Conservation (phyloP, 306 rosid genomes). For the Luffa aegyptiaca region DNA sequence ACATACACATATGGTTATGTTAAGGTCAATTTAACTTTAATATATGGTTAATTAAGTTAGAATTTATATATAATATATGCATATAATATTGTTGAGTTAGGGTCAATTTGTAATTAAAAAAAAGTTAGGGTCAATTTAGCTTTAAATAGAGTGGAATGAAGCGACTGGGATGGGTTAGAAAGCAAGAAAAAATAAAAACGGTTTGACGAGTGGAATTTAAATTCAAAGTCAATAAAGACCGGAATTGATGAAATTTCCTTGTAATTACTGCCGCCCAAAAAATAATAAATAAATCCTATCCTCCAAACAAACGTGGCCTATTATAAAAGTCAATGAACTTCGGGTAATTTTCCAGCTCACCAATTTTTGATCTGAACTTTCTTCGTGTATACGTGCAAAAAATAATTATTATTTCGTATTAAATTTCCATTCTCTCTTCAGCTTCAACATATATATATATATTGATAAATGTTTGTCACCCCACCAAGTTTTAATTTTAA, state of each 20-base stretch:
- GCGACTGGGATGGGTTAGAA: background rate
- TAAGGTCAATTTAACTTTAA: no score
- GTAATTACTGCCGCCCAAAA: background rate
- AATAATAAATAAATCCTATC: background rate
- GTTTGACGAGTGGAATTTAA: background rate
- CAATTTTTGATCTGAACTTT: background rate
- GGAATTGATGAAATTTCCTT: background rate
- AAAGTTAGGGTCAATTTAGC: background rate
- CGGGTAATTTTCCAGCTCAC: background rate
- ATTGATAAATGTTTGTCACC: background rate
- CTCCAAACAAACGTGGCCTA: background rate
- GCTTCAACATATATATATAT: background rate
- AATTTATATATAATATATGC: no score
- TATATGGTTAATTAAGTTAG: no score
- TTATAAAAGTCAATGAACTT: background rate
- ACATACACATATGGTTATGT: no score
- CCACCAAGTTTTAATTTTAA: background rate
- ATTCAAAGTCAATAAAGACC: background rate
- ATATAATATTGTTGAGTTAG: no score
- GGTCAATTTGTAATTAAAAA: no score
- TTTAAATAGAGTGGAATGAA: background rate
- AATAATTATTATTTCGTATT: background rate
- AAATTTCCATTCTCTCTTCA: background rate
- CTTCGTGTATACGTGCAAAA: background rate
- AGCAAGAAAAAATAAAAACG: background rate